Conservation (phyloP, 192 early-diverging fungal genomes). For the Coemansia erecta region DNA sequence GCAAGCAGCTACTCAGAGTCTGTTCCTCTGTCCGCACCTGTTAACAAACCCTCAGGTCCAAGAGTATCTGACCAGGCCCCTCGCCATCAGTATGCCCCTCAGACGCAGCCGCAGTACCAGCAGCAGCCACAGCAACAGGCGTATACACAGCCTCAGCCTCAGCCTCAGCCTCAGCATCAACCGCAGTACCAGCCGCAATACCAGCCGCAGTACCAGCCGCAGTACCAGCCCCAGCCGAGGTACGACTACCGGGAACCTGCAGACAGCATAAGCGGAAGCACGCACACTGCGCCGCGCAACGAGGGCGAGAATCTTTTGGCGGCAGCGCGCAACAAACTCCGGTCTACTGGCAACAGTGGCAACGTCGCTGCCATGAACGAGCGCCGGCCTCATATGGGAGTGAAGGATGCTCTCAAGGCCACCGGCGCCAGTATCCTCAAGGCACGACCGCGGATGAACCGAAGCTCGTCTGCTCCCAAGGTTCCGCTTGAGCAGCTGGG, state of each 20-base stretch:
- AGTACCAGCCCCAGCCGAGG: too few relatives aligned
- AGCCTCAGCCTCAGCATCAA: constrained; percentile 1
- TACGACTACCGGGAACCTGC: too few relatives aligned
- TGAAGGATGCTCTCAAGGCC: constrained; percentile 45
- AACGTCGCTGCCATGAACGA: constrained; percentile 7
- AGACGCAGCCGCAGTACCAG: too few relatives aligned
- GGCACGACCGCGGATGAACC: constrained; percentile 33
- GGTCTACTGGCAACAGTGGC: background rate
- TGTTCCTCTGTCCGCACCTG: too few relatives aligned
- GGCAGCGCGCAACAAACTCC: constrained; percentile 30
- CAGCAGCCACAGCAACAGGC: constrained; percentile 10
- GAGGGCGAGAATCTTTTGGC: constrained; percentile 33
- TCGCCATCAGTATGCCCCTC: too few relatives aligned
- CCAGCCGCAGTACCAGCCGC: background rate
- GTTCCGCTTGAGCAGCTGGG: constrained; percentile 6
- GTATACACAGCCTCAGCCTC: background rate
- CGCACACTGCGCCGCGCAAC: constrained; percentile 3
- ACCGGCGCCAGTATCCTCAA: constrained; percentile 42
- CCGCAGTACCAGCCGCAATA: background rate
- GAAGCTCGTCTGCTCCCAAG: constrained; percentile 32
- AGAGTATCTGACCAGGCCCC: too few relatives aligned
- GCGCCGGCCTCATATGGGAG: constrained; percentile 14
- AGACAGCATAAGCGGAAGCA: background rate
- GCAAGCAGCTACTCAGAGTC: too few relatives aligned
- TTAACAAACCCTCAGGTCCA: too few relatives aligned